A percentile compares a stretch with the other conserved stretches of the same genome.
Conservation (phyloP, 768 basidiomycete genomes). For the Tulasnella sp. region DNA sequence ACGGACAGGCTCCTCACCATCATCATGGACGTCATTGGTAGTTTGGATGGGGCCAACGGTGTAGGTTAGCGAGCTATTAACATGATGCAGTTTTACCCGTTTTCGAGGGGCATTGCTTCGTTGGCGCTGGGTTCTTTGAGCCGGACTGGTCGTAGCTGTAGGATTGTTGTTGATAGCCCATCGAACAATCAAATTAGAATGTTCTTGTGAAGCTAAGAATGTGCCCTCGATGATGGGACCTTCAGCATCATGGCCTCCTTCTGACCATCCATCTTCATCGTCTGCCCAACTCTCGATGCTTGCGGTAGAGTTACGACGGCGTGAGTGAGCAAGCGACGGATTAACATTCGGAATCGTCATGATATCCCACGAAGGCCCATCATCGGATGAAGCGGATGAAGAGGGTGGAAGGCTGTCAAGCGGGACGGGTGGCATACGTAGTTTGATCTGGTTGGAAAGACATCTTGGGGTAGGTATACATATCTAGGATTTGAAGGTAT, state of each 20-base stretch:
- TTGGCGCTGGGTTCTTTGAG: neutral
- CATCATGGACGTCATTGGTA: neutral
- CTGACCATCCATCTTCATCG: neutral
- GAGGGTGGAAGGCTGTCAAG: too few relatives aligned
- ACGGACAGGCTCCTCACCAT: neutral
- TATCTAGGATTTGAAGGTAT: neutral
- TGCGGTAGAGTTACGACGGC: neutral
- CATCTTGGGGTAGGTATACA: conserved; percentile 1
- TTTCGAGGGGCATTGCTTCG: neutral
- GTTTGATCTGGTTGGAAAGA: neutral
- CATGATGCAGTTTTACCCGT: neutral
- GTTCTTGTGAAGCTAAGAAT: conserved; percentile 7
- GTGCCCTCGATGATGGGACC: conserved; percentile 6
- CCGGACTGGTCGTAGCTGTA: neutral
- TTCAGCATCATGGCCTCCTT: neutral
- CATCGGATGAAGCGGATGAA: neutral
- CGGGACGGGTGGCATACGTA: neutral
- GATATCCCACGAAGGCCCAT: neutral
- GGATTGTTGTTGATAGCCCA: neutral
- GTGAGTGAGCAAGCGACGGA: neutral
- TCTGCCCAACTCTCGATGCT: neutral
- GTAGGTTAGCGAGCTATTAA: neutral
- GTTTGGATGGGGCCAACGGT: neutral
- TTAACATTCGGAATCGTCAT: neutral
- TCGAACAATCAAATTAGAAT: neutral